phyloP scores from a whole-genome alignment of 2,329 filamentous ascomycete genomes.

The Thielaviopsis euricoi region DNA sequence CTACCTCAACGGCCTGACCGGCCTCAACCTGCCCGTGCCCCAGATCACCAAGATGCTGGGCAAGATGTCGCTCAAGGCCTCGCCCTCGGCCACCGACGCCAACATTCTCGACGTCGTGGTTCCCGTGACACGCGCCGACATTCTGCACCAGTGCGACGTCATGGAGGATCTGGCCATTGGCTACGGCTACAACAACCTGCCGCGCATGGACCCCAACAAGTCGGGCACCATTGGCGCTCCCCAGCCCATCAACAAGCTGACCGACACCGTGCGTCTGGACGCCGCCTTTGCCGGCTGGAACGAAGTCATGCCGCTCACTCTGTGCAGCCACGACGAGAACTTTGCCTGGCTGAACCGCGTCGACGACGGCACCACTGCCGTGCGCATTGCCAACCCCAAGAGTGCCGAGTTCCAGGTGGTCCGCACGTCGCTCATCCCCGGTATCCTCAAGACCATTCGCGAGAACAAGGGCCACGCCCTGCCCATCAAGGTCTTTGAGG shows the following conservation, averaged over 20 bases:
- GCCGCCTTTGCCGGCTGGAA: conserved; percentile 89
- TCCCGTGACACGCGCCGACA: conserved; percentile 79
- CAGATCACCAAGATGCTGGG: conserved; percentile 64
- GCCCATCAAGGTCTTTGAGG: conserved; percentile 86
- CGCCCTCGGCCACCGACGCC: conserved; percentile 39
- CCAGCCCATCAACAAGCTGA: conserved; percentile 82
- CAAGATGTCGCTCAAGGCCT: conserved; percentile 79
- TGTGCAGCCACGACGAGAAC: conserved; percentile 97
- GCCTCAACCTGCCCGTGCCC: conserved; percentile 56
- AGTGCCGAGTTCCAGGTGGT: conserved; percentile 88
- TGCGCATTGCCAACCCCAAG: conserved; percentile 83
- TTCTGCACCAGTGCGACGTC: conserved; percentile 91
- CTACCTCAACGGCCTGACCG: conserved; percentile 88
- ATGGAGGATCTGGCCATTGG: conserved; percentile 98
- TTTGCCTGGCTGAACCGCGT: conserved; percentile 86
- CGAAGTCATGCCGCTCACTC: conserved; percentile 87
- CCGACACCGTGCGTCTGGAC: conserved; percentile 78
- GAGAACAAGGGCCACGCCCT: conserved; percentile 83
- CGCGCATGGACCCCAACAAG: conserved; percentile 71
- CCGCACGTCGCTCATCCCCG: conserved; percentile 69
- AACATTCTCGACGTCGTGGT: conserved; percentile 64
- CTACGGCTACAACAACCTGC: conserved; percentile 94
- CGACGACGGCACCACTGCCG: conserved; percentile 68
- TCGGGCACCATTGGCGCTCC: conserved; percentile 75
- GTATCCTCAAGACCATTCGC: conserved; percentile 79